Evolutionary conservation across 331 rosid genomes (phyloP).

Genomic region (Rhamnella rubrinervis): DNA sequence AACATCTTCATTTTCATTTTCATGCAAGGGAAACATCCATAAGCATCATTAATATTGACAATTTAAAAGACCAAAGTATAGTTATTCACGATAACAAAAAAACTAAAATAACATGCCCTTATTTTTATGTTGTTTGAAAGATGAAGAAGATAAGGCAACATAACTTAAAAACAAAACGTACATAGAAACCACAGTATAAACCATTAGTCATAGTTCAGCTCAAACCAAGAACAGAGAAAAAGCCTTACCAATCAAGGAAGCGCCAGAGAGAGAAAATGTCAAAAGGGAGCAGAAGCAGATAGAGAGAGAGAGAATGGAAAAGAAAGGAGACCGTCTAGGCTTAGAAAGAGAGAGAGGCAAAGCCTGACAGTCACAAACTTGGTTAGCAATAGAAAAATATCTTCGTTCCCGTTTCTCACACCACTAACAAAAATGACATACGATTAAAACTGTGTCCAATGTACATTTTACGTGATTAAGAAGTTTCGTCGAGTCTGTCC

Average conservation of each 20-base stretch:
- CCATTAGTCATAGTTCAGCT: neutral
- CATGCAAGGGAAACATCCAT: neutral
- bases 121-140: too few relatives aligned
- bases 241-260: conserved; percentile 14
- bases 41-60: neutral
- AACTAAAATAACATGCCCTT: neutral
- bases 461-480: too few relatives aligned
- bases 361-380: conserved; percentile 3
- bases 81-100: neutral
- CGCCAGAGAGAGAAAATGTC: neutral
- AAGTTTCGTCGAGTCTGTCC: too few relatives aligned
- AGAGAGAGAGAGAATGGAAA: neutral
- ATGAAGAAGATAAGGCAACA: neutral
- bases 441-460: neutral
- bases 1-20: too few relatives aligned
- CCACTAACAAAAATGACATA: neutral
- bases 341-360: too few relatives aligned
- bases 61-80: neutral
- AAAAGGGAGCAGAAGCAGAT: neutral
- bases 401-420: conserved; percentile 5
- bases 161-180: neutral
- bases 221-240: neutral
- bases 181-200: neutral
- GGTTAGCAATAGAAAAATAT: neutral
- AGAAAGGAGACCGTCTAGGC: neutral